phyloP scores from a whole-genome alignment of 495 filamentous ascomycete genomes.

The Penicillium lagena region DNA sequence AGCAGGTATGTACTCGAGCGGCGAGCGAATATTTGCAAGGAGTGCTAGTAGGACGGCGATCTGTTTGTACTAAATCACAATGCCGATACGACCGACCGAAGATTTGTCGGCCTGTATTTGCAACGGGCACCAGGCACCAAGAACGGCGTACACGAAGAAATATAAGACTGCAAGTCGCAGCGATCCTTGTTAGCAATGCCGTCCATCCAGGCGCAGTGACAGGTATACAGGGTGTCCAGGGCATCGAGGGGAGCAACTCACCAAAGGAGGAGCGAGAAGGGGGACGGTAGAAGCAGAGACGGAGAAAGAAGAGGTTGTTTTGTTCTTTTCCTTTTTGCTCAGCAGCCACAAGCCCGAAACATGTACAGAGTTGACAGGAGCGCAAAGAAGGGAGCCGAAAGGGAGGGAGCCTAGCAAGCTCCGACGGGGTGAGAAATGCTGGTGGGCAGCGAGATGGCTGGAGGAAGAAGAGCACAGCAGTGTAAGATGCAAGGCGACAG shows the following conservation, averaged over 20 bases:
- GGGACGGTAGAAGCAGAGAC: slow-evolving; percentile 5
- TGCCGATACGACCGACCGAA: slow-evolving; percentile 5
- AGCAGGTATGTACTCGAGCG: slow-evolving; percentile 24
- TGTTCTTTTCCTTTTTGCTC: slow-evolving; percentile 13
- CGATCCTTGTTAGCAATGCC: slow-evolving; percentile 11
- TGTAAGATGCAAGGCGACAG: slow-evolving; percentile 34
- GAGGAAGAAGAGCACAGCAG: slow-evolving; percentile 15
- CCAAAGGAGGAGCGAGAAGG: slow-evolving; percentile 19
- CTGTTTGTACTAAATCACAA: slow-evolving; percentile 12
- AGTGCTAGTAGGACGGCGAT: slow-evolving; percentile 1
- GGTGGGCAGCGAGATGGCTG: slow-evolving; percentile 18
- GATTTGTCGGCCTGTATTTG: slow-evolving; percentile 16
- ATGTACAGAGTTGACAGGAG: slow-evolving; percentile 33
- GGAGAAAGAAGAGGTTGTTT: slow-evolving; percentile 7
- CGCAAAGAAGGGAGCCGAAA: slow-evolving; percentile 20
- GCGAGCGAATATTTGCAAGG: slow-evolving; percentile 14
- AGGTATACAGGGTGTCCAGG: slow-evolving; percentile 4
- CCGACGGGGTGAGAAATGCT: slow-evolving; percentile 1
- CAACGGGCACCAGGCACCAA: slow-evolving; percentile 26
- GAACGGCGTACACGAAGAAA: slow-evolving; percentile 24
- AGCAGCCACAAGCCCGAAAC: slow-evolving; percentile 20
- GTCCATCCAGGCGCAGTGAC: slow-evolving; percentile 1
- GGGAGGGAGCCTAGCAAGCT: slow-evolving; percentile 16
- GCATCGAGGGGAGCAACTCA: slow-evolving; percentile 9
- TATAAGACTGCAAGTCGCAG: slow-evolving; percentile 15